Base-by-base conservation (phyloP, 495 filamentous ascomycete species). In the Clavariopsis aquatica region DNA sequence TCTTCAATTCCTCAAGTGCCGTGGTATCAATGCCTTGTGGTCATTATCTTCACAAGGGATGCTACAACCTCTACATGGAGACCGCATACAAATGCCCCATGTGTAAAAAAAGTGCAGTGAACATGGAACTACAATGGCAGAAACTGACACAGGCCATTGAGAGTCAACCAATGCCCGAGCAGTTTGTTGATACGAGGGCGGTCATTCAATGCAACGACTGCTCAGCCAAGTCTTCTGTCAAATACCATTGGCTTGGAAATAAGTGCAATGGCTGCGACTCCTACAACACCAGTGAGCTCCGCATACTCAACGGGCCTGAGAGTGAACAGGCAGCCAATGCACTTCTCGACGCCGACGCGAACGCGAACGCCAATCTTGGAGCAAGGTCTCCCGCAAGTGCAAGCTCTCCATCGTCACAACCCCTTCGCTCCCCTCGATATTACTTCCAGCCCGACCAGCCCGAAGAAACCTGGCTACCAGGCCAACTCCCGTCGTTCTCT, bases 11-110 rank as follows among this genome's bases (percentile, higher is more conserved):
- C 20, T 86, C 90, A 0, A 83, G 86, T 60, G 84, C 87, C 1
- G 92, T 99, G 9, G 91, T 96, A 36, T 95, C 96, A 72, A 92
- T 99, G 88, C 84, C 85, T 46, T 99, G 94, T 75, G 95, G 95
- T 9, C 94, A 99, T 75, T 94, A 92, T 74, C 94, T 99, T 67
- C 94, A 99, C 73, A 83, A 86, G 61, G 83, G 83, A 63, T 99
- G 94, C 77, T 90, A 94, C 71, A 83, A 87, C 31, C 84, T 91
- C 66, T 88, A 95, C 71, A 91, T 91, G 78, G 87, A 89, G 67
- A 84, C 81, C 6, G 94, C 92, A 1, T 98, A 98, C 77, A 90
- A 89, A 64, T 99, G 94, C 71, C 94, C 94, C 1, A 89, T 97
- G 36, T 99, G 94, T 81, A 93, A 87, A 73, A 89, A 91, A 72